A percentile compares a stretch with the other conserved stretches of the same genome.
These are phyloP conservation scores for Zychaea mexicana DNA, from an alignment of 371 early-diverging fungal genomes.

Conservation along the genomic window DNA sequence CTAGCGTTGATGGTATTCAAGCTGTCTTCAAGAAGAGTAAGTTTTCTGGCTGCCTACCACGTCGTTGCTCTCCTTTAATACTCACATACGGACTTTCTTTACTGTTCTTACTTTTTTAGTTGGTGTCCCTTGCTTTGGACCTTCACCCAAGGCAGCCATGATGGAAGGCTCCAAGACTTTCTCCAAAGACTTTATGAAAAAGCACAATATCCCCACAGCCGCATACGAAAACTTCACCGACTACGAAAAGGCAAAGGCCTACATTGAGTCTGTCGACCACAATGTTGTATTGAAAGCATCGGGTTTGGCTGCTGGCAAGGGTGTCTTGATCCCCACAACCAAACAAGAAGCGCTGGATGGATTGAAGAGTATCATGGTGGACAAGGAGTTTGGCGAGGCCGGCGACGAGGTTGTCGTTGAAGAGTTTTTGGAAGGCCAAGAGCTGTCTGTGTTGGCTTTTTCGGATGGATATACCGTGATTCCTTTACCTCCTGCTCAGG, in stretches of 20 bases:
- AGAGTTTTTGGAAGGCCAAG: conserved; percentile 92
- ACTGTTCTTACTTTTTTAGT: conserved; percentile 44
- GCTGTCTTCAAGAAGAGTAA: conserved; percentile 81
- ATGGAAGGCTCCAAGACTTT: conserved; percentile 98
- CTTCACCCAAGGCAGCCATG: conserved; percentile 85
- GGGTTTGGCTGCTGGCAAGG: conserved; percentile 97
- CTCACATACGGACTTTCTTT: neutral
- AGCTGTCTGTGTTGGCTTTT: conserved; percentile 89
- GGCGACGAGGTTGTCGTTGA: conserved; percentile 95
- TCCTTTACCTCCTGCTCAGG: conserved; percentile 92
- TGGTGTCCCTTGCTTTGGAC: conserved; percentile 95
- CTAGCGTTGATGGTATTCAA: conserved; percentile 91
- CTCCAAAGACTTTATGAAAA: conserved; percentile 97
- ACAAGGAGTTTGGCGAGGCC: conserved; percentile 86
- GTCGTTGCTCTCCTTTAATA: neutral
- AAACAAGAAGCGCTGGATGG: conserved; percentile 88
- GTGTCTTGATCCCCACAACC: conserved; percentile 89
- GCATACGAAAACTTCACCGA: conserved; percentile 91
- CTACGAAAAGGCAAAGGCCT: conserved; percentile 77
- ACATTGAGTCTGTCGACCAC: conserved; percentile 60
- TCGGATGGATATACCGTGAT: conserved; percentile 96
- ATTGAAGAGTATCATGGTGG: conserved; percentile 86
- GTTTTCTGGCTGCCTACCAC: too few species aligned
- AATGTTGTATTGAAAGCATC: conserved; percentile 90
- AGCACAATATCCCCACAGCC: conserved; percentile 95